A percentile compares a stretch with the other conserved stretches of the same genome.
phyloP scores from a whole-genome alignment of 192 early-diverging fungal species.

The Tieghemiomyces parasiticus region DNA sequence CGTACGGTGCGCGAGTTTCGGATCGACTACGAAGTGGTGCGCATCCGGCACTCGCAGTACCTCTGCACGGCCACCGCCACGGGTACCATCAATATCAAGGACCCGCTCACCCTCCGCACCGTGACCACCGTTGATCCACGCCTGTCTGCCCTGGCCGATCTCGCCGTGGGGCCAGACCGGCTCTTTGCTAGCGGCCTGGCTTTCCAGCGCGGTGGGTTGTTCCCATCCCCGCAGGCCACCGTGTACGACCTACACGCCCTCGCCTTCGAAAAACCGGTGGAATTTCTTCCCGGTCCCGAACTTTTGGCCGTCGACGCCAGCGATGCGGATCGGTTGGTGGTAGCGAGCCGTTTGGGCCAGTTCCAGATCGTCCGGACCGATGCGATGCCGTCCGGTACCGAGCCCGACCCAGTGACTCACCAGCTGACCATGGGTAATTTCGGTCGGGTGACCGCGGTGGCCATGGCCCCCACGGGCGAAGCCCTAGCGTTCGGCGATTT shows the following conservation, averaged over 20 bases:
- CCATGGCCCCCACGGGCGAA: slow-evolving; percentile 65
- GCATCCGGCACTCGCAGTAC: not conserved
- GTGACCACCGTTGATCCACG: not conserved
- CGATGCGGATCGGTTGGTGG: slow-evolving; percentile 18
- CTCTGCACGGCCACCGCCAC: not conserved
- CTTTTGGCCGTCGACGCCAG: slow-evolving; percentile 27
- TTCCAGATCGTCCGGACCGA: too few relatives aligned
- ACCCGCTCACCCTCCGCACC: not conserved
- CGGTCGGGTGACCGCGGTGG: slow-evolving; percentile 53
- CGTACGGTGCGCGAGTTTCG: not conserved
- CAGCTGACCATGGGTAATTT: slow-evolving; percentile 30
- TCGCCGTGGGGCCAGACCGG: not conserved
- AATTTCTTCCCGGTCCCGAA: slow-evolving; percentile 14
- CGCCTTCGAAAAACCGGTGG: slow-evolving; percentile 9
- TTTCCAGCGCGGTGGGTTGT: not conserved
- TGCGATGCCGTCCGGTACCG: not conserved
- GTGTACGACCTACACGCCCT: not conserved
- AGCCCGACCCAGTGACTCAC: slow-evolving; percentile 12
- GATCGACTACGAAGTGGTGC: not conserved
- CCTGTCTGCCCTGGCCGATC: not conserved
- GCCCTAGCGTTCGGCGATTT: slow-evolving; percentile 64
- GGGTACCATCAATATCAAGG: not conserved
- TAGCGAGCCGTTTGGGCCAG: slow-evolving; percentile 15
- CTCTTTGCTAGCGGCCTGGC: not conserved
- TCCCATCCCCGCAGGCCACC: not conserved